These are phyloP conservation scores for Epicoccum sorghinum DNA, from an alignment of 2,329 filamentous ascomycete genomes.

Conservation along the genomic window DNA sequence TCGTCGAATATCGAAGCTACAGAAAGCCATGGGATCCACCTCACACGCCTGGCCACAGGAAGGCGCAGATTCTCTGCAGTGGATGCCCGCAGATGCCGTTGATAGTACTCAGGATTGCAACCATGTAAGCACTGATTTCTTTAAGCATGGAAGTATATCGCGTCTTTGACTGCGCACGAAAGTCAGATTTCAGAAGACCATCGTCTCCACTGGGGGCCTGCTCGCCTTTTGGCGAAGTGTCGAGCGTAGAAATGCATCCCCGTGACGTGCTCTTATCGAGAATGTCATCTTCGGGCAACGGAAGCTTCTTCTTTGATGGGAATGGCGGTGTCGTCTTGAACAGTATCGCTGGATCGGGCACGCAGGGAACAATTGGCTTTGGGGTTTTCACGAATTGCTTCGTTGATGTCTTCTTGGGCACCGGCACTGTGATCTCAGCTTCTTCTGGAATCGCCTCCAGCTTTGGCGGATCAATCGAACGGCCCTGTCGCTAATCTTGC, in stretches of 20 bases:
- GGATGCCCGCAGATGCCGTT: neutral
- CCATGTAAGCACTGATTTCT: neutral
- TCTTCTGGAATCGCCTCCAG: neutral
- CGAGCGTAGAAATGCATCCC: neutral
- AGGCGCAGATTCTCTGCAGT: neutral
- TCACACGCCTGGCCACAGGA: neutral
- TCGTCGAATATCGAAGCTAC: slow-evolving; percentile 2
- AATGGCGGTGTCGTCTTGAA: neutral
- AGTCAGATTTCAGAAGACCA: no score
- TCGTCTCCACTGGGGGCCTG: no score
- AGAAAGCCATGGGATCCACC: neutral
- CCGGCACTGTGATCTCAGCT: no score
- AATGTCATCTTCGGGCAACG: neutral
- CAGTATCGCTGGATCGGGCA: neutral
- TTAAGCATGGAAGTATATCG: neutral
- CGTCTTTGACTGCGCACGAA: neutral
- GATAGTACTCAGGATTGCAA: neutral
- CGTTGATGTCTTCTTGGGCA: neutral
- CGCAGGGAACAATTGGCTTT: neutral
- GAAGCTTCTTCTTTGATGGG: neutral
- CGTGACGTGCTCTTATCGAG: neutral
- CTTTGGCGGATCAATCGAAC: no score
- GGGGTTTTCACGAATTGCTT: neutral
- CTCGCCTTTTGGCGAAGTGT: neutral
- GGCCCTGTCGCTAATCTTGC: neutral